phyloP scores from a whole-genome alignment of 2,329 filamentous ascomycete species.

The Fusarium irregulare region DNA sequence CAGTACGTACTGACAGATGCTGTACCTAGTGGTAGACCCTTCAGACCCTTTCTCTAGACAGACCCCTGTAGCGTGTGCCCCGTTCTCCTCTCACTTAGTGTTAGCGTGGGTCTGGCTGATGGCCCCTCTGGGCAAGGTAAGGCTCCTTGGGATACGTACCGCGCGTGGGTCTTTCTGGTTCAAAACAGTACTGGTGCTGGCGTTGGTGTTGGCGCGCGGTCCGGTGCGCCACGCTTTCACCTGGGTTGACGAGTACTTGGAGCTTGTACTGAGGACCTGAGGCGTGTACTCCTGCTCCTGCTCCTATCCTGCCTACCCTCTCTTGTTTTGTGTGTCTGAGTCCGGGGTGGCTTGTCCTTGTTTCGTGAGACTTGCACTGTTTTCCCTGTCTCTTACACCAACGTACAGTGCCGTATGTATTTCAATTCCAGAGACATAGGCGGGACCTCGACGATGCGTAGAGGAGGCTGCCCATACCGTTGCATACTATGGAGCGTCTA shows the following conservation, averaged over 20 bases:
- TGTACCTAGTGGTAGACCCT: constrained; percentile 18
- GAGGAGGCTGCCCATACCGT: not conserved
- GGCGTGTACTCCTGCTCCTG: constrained; percentile 9
- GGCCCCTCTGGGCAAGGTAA: constrained; percentile 11
- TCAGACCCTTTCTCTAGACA: not conserved
- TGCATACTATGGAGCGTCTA: constrained; percentile 12
- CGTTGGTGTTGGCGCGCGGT: constrained; percentile 29
- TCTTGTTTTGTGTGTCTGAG: constrained; percentile 29
- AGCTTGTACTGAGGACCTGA: constrained; percentile 31
- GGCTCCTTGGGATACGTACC: constrained; percentile 1
- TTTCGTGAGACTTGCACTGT: constrained; percentile 11
- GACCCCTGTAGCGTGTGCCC: constrained; percentile 14
- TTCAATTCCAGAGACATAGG: constrained; percentile 5
- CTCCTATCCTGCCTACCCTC: not conserved
- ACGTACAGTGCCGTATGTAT: constrained; percentile 11
- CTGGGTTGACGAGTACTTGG: constrained; percentile 25
- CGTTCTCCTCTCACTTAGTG: constrained; percentile 8
- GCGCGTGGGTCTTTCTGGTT: constrained; percentile 18
- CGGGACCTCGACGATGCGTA: not conserved
- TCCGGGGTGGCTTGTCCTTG: constrained; percentile 41
- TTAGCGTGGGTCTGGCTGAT: constrained; percentile 24
- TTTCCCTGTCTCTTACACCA: constrained; percentile 35
- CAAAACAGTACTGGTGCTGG: not conserved
- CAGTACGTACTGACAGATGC: constrained; percentile 1
- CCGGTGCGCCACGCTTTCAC: constrained; percentile 36